A percentile compares a stretch with the other conserved stretches of the same genome.
Evolutionary conservation across 345 rosid species (phyloP).

Genomic region (Murraya paniculata): DNA sequence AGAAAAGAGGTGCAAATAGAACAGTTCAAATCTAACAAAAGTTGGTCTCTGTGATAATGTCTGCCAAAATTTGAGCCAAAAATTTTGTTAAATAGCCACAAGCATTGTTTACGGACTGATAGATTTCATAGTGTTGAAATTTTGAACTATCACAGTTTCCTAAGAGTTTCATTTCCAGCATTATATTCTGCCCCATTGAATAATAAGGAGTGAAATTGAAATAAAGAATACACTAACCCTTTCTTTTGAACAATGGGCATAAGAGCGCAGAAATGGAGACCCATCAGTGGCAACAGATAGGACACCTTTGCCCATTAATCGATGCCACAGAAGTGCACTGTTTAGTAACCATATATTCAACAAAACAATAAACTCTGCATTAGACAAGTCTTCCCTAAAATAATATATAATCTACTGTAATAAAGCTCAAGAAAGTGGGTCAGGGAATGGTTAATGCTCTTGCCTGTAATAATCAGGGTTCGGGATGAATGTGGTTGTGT

Average conservation of each 20-base stretch:
- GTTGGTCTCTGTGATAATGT: not conserved
- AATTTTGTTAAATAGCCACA: not conserved
- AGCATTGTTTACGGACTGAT: not conserved
- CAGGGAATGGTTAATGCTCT: conserved; percentile 18
- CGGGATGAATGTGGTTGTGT: conserved; percentile 59
- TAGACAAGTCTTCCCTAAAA: not conserved
- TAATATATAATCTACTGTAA: not conserved
- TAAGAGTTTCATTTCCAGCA: not conserved
- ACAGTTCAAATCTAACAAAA: not conserved
- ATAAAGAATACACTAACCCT: conserved; percentile 51
- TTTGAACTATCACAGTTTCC: not conserved
- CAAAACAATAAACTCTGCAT: conserved; percentile 10
- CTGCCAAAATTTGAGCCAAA: not conserved
- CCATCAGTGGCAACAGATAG: conserved; percentile 48
- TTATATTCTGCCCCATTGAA: not conserved
- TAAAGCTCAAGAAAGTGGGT: not conserved
- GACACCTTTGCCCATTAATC: conserved; percentile 86
- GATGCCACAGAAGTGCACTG: conserved; percentile 97
- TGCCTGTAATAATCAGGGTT: conserved; percentile 97
- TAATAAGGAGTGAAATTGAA: conserved; percentile 5
- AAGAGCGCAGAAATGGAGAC: conserved; percentile 62
- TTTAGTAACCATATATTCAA: conserved; percentile 21
- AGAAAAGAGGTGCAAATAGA: not conserved
- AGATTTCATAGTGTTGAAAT: not conserved
- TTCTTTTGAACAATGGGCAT: conserved; percentile 94